phyloP scores from a whole-genome alignment of 345 rosid genomes.

The Eucalyptus polyanthemos region DNA sequence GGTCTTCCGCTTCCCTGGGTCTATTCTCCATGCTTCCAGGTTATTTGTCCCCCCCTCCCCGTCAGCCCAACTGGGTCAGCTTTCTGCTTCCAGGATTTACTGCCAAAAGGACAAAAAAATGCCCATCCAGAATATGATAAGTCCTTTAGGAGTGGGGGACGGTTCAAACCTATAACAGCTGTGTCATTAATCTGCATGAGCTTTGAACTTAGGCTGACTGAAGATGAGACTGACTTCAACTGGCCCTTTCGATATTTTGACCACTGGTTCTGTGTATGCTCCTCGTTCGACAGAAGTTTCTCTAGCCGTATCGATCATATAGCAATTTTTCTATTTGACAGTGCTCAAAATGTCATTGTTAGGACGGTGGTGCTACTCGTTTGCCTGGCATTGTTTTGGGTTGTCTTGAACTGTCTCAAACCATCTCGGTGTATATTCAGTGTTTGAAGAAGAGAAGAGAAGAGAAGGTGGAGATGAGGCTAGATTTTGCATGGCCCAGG shows the following conservation, averaged over 20 bases:
- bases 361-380: background rate
- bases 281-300: background rate
- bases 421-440: background rate
- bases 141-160: background rate
- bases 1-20: constrained; percentile 10
- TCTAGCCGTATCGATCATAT: background rate
- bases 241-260: background rate
- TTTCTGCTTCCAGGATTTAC: constrained; percentile 19
- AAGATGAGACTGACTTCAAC: background rate
- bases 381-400: background rate
- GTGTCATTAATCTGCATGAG: background rate
- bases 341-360: background rate
- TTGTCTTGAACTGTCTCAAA: background rate
- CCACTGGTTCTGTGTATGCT: background rate
- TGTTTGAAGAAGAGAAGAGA: background rate
- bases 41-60: constrained; percentile 13
- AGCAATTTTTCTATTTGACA: background rate
- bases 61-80: background rate
- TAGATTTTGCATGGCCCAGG: background rate
- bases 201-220: background rate
- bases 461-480: background rate
- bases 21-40: constrained; percentile 27
- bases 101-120: constrained; percentile 13
- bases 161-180: background rate
- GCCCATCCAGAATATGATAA: background rate